These are phyloP conservation scores for Pyrus pyrifolia DNA, from an alignment of 306 rosid species.

Conservation along the genomic window DNA sequence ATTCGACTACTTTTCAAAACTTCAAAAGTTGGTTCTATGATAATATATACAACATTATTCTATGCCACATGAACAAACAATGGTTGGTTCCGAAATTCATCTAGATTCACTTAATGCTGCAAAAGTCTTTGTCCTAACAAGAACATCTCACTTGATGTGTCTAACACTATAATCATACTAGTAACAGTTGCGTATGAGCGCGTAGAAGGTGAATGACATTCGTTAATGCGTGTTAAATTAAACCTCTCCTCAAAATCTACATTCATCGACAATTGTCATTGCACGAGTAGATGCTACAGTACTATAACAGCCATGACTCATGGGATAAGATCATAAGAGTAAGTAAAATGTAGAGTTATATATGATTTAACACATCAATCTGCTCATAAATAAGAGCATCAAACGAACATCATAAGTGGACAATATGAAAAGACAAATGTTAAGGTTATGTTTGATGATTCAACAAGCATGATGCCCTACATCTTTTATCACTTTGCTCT, in stretches of 20 bases:
- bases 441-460: constrained; percentile 80
- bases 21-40: neutral
- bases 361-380: too few relatives aligned
- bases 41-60: neutral
- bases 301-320: neutral
- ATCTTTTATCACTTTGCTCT: constrained; percentile 35
- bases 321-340: neutral
- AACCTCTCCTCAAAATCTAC: neutral
- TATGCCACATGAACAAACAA: neutral
- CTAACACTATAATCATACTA: neutral
- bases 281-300: neutral
- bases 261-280: neutral
- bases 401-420: constrained; percentile 49
- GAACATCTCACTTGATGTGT: constrained; percentile 3
- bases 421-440: constrained; percentile 90
- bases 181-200: neutral
- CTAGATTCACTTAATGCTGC: neutral
- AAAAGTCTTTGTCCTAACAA: constrained; percentile 22
- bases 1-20: neutral
- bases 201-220: neutral
- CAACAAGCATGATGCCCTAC: constrained; percentile 53
- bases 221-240: neutral
- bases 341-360: too few relatives aligned
- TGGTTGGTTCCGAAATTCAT: neutral
- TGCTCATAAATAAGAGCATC: constrained; percentile 28